Evolutionary conservation across 768 basidiomycete species (phyloP).

Genomic region (Tylopilus plumbeoviolaceoides): DNA sequence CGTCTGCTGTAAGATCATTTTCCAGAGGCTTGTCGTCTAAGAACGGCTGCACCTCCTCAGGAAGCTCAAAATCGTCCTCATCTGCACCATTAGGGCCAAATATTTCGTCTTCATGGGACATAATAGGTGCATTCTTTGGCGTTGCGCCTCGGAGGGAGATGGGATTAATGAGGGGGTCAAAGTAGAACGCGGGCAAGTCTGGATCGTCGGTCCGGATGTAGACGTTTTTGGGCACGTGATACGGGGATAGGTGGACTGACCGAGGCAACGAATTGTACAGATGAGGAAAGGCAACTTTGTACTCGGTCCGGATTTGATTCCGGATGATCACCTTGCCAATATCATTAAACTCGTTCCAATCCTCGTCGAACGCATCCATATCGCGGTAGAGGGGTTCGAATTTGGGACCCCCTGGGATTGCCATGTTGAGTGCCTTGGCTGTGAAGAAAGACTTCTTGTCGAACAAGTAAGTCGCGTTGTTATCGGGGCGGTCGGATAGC

Average conservation of each 20-base stretch:
- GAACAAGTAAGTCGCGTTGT: conserved; percentile 88
- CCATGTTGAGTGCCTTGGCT: conserved; percentile 95
- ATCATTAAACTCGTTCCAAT: conserved; percentile 99
- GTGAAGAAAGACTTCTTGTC: conserved; percentile 98
- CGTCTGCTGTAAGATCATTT: conserved; percentile 91
- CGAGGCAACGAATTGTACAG: conserved; percentile 97
- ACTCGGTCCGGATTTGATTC: conserved; percentile 96
- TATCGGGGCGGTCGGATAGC: conserved; percentile 89
- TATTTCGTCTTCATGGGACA: conserved; percentile 88
- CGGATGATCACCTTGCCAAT: conserved; percentile 99
- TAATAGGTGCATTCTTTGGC: conserved; percentile 75
- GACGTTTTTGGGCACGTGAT: conserved; percentile 94
- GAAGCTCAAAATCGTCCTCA: conserved; percentile 84
- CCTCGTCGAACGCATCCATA: conserved; percentile 96
- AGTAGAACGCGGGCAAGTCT: conserved; percentile 99
- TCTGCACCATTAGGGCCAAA: conserved; percentile 87
- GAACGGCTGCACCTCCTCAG: conserved; percentile 76
- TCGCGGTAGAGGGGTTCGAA: conserved; percentile 97
- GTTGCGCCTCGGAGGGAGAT: conserved; percentile 86
- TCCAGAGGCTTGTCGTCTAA: conserved; percentile 74
- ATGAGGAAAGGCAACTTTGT: conserved; percentile 99
- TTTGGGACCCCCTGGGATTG: conserved; percentile 97
- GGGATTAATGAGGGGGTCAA: conserved; percentile 97
- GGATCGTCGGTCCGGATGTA: conserved; percentile 99
- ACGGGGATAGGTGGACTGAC: conserved; percentile 86